Conservation (phyloP, 768 basidiomycete species). For the Tricholoma furcatifolium region DNA sequence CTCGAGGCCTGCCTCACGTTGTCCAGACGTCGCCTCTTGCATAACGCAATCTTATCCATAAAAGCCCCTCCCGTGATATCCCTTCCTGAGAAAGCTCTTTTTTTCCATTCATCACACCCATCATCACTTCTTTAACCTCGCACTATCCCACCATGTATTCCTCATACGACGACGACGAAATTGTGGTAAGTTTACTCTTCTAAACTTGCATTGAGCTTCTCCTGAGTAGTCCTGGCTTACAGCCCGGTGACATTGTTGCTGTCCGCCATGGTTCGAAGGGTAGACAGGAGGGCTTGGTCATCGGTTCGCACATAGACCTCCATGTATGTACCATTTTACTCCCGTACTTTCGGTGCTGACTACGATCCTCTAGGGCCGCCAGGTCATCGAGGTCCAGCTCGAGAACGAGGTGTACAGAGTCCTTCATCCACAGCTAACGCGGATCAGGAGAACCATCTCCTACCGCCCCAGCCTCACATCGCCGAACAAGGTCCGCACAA, state of each 20-base stretch:
- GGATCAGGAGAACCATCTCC: constrained; percentile 71
- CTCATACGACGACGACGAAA: constrained; percentile 28
- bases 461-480: constrained; percentile 40
- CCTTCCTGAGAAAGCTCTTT: constrained; percentile 19
- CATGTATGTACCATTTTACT: constrained; percentile 43
- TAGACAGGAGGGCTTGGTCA: constrained; percentile 75
- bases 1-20: constrained; percentile 54
- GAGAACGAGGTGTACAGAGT: constrained; percentile 71
- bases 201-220: background rate
- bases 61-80: constrained; percentile 33
- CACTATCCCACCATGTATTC: constrained; percentile 28
- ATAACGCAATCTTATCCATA: constrained; percentile 46
- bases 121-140: constrained; percentile 3
- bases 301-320: constrained; percentile 72
- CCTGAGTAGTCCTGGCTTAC: background rate
- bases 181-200: constrained; percentile 23
- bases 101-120: constrained; percentile 11
- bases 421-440: constrained; percentile 79
- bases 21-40: constrained; percentile 24
- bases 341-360: constrained; percentile 1
- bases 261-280: constrained; percentile 64
- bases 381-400: constrained; percentile 80
- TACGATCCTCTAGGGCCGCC: constrained; percentile 57
- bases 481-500: constrained; percentile 45
- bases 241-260: constrained; percentile 83